A percentile compares a stretch with the other conserved stretches of the same genome.
Conservation (phyloP, 352 stramenopile species). For the Globisporangium iwayamae region DNA sequence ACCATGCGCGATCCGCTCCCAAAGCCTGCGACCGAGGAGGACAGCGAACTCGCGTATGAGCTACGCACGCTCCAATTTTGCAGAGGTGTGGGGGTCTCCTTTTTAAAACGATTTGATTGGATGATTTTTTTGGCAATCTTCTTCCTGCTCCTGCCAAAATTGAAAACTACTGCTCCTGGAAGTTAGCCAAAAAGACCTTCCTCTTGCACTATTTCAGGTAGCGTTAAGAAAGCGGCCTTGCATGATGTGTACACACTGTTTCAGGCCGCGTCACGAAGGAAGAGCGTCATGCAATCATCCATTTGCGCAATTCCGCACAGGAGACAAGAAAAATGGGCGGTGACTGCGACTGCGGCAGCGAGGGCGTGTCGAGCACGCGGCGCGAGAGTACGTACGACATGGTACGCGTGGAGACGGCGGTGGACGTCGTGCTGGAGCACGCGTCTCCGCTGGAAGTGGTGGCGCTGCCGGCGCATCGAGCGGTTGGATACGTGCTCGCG, state of each 20-base stretch:
- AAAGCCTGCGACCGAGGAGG: not conserved
- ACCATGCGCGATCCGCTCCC: not conserved
- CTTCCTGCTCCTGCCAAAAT: slow-evolving; percentile 1
- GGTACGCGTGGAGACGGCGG: slow-evolving; percentile 51
- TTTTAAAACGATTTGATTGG: not conserved
- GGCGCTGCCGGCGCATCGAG: slow-evolving; percentile 29
- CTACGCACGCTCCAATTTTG: not conserved
- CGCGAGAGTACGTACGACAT: slow-evolving; percentile 81
- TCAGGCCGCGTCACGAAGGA: not conserved
- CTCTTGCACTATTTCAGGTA: not conserved
- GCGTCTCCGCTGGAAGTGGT: slow-evolving; percentile 34
- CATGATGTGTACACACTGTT: not conserved
- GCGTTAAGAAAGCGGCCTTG: not conserved
- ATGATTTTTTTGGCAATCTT: not conserved
- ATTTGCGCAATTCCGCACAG: not conserved
- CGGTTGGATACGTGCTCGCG: slow-evolving; percentile 50
- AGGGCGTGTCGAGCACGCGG: slow-evolving; percentile 39
- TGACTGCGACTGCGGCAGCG: slow-evolving; percentile 46
- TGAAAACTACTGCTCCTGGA: not conserved
- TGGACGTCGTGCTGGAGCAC: slow-evolving; percentile 48
- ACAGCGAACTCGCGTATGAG: not conserved
- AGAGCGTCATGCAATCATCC: not conserved
- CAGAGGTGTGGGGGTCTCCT: not conserved
- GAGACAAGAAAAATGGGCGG: slow-evolving; percentile 13
- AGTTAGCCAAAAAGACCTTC: too few species aligned